Percentiles rank a stretch among this genome's conserved stretches.
phyloP scores from a whole-genome alignment of 108 stramenopile genomes.

The Epithemia pelagica region DNA sequence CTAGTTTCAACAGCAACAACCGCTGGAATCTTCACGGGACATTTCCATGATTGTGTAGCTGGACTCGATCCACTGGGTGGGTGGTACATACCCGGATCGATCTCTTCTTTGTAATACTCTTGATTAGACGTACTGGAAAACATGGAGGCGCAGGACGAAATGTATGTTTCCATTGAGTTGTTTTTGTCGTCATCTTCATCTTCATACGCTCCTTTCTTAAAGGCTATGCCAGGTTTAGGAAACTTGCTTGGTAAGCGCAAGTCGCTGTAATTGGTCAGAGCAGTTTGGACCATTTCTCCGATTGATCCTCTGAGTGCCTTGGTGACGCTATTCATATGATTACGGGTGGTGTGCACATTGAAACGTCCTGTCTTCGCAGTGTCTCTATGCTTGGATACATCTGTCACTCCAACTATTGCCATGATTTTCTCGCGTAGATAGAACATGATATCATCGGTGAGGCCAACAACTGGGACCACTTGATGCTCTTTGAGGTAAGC shows the following conservation, averaged over 20 bases:
- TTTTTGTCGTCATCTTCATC: too few relatives aligned
- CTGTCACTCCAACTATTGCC: background rate
- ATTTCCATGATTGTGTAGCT: background rate
- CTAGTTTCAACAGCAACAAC: background rate
- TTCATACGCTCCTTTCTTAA: too few relatives aligned
- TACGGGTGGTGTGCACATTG: background rate
- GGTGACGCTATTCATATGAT: background rate
- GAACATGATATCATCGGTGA: background rate
- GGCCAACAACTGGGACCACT: background rate
- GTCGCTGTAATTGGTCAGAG: background rate
- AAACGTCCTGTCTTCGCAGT: background rate
- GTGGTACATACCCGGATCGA: too few relatives aligned
- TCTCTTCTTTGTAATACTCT: too few relatives aligned
- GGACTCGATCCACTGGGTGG: background rate
- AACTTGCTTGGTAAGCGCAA: background rate
- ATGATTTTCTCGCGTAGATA: background rate
- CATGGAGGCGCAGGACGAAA: background rate
- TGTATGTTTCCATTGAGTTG: too few relatives aligned
- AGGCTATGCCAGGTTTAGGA: background rate
- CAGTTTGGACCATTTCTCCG: background rate
- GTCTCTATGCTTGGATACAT: background rate
- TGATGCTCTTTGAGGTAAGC: background rate
- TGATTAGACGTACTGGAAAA: too few relatives aligned
- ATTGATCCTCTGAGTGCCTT: too few relatives aligned
- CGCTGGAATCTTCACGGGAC: background rate